Base-by-base conservation (phyloP, 352 stramenopile genomes). In the Globisporangium uncinulatum region DNA sequence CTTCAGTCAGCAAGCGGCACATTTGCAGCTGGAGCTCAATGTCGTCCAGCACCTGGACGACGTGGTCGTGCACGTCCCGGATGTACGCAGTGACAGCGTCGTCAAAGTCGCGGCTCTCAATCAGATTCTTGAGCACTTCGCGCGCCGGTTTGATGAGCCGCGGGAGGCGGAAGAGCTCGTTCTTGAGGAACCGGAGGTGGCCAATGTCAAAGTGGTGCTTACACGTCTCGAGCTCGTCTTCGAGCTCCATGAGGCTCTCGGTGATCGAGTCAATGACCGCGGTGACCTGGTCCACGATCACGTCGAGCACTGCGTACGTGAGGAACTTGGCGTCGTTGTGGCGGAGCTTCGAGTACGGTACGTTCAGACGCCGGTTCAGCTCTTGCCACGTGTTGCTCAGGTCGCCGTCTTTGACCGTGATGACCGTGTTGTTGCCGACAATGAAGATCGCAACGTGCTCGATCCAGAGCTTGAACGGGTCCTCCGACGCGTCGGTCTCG, bases 301-400 rank as follows among this genome's bases (percentile, higher is more conserved):
- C 80, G 64, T 96, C 87, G 9, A 96, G 74, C 42, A 95, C 78
- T 1, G 80, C 74, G 61, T 96, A 95, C 6, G 87, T 75, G 21
- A 96, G 76, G 51, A 94, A 95, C 39, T 94, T 90, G 46, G 84
- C 86, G 54, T 89, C 79, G 57, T 94, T 94, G 61, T 95, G 83
- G 10, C 87, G 79, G 34, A 96, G 64, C 59, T 95, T 96, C n/a
- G 87, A 95, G 68, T 94, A 95, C 42, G 79, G 74, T 32, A 92
- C 82, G 11, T 79, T 79, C 13, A 96, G 59, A 6, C 87, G 74
- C 4, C 79, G 69, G 24, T 82, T 91, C 6, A 96, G 58, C 51
- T 88, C 74, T 7, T 67, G 67, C 83, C 79, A 93, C 56, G 89
- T 90, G 57, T 86, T 70, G 62, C 66, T 85, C 24, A 71, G 66